Conservation (phyloP, 2,329 filamentous ascomycete genomes). For the Sclerotinia glacialis region DNA sequence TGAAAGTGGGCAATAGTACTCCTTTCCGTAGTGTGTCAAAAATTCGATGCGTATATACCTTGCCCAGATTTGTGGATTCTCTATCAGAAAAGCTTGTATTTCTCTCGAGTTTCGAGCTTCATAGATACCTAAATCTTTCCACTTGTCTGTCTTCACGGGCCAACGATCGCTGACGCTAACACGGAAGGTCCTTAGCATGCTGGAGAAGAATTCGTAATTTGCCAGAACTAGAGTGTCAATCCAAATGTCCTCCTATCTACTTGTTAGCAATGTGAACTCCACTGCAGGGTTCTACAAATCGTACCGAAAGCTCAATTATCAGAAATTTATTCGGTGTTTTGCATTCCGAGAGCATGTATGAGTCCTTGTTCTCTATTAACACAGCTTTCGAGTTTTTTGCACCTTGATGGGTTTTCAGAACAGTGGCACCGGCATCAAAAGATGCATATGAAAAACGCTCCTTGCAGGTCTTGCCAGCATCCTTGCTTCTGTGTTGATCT, state of each 20-base stretch:
- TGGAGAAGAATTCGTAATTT: slow-evolving; percentile 99
- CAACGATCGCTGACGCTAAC: slow-evolving; percentile 94
- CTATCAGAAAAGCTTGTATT: slow-evolving; percentile 90
- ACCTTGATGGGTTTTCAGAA: slow-evolving; percentile 83
- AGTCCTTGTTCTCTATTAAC: slow-evolving; percentile 94
- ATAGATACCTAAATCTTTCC: slow-evolving; percentile 84
- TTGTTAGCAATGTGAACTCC: slow-evolving; percentile 24
- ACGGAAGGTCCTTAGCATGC: slow-evolving; percentile 87
- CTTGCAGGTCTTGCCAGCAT: slow-evolving; percentile 96
- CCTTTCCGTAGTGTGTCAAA: slow-evolving; percentile 88
- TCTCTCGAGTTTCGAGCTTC: slow-evolving; percentile 90
- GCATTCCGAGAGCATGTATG: slow-evolving; percentile 96
- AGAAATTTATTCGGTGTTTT: slow-evolving; percentile 84
- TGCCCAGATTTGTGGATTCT: slow-evolving; percentile 93
- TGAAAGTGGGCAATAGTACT: slow-evolving; percentile 94
- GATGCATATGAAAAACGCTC: slow-evolving; percentile 97
- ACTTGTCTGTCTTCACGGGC: slow-evolving; percentile 86
- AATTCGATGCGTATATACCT: slow-evolving; percentile 92
- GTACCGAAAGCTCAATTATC: slow-evolving; percentile 79
- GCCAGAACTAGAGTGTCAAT: slow-evolving; percentile 96
- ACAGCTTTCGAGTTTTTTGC: slow-evolving; percentile 87
- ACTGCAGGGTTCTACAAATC: slow-evolving; percentile 54
- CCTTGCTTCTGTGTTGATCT: slow-evolving; percentile 67
- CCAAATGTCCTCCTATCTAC: slow-evolving; percentile 54
- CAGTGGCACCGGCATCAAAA: slow-evolving; percentile 91